These are phyloP conservation scores for Cicer bijugum DNA, from an alignment of 306 rosid genomes.

Conservation along the genomic window DNA sequence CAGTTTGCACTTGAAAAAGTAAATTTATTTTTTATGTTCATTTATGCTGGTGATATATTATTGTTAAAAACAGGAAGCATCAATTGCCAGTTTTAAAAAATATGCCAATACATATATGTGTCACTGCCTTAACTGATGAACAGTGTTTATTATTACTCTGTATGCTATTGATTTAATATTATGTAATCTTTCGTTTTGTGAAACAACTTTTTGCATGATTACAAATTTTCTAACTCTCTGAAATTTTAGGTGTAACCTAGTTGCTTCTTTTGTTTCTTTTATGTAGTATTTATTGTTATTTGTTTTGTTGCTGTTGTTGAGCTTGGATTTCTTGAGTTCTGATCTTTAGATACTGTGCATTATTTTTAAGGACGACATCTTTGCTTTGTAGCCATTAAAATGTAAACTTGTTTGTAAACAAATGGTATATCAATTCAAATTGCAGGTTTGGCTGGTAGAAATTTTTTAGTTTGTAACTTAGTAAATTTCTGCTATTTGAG, in stretches of 20 bases:
- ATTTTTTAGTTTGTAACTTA: neutral
- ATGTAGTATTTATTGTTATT: neutral
- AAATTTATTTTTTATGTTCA: neutral
- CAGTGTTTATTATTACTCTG: neutral
- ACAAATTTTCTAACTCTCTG: neutral
- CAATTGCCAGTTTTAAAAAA: neutral
- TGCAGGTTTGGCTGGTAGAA: neutral
- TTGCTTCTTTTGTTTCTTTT: neutral
- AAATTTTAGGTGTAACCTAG: neutral
- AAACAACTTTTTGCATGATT: neutral
- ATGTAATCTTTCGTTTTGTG: neutral
- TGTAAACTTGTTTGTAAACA: neutral
- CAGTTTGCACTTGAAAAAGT: neutral
- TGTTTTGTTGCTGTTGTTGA: neutral
- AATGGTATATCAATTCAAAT: too few species aligned
- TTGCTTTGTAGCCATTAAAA: neutral
- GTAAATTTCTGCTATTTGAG: neutral
- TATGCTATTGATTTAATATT: neutral
- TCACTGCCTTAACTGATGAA: neutral
- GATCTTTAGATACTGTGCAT: neutral
- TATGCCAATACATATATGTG: neutral
- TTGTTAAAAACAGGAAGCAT: neutral
- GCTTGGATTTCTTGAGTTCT: neutral
- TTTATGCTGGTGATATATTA: neutral
- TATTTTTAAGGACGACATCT: neutral